These are phyloP conservation scores for Aspergillus spinulosporus DNA, from an alignment of 2,329 filamentous ascomycete species.

Conservation along the genomic window DNA sequence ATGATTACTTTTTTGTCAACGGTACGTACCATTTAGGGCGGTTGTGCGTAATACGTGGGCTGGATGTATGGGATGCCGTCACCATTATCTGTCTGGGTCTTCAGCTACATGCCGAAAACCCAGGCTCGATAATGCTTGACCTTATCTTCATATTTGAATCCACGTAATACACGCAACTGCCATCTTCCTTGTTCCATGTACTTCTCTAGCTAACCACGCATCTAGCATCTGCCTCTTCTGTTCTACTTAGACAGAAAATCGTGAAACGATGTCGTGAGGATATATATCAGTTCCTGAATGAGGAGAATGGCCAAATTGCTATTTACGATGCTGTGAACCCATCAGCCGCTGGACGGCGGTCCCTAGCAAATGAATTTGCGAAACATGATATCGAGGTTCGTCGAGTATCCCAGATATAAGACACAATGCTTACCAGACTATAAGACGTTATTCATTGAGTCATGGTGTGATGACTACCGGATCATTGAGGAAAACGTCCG, in stretches of 20 bases:
- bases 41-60: not conserved
- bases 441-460: constrained; percentile 90
- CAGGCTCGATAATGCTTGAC: not conserved
- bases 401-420: not conserved
- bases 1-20: constrained; percentile 97
- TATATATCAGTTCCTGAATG: constrained; percentile 92
- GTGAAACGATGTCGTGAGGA: constrained; percentile 96
- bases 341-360: constrained; percentile 74
- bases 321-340: constrained; percentile 99
- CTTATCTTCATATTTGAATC: not conserved
- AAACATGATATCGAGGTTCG: constrained; percentile 89
- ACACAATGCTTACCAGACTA: not conserved
- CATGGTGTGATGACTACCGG: constrained; percentile 85
- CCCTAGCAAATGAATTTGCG: constrained; percentile 92
- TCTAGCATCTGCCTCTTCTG: constrained; percentile 74
- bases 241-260: constrained; percentile 95
- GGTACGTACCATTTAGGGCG: constrained; percentile 43
- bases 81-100: not conserved
- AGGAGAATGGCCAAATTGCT: constrained; percentile 96
- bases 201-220: constrained; percentile 21
- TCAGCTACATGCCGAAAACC: not conserved
- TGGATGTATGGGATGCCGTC: not conserved
- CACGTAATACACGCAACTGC: no score
- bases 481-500: constrained; percentile 96
- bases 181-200: not conserved